Percentiles rank a stretch among this genome's conserved stretches.
Evolutionary conservation across 1,284 basidiomycete species (phyloP).

Genomic region (Leucoagaricus sp.): DNA sequence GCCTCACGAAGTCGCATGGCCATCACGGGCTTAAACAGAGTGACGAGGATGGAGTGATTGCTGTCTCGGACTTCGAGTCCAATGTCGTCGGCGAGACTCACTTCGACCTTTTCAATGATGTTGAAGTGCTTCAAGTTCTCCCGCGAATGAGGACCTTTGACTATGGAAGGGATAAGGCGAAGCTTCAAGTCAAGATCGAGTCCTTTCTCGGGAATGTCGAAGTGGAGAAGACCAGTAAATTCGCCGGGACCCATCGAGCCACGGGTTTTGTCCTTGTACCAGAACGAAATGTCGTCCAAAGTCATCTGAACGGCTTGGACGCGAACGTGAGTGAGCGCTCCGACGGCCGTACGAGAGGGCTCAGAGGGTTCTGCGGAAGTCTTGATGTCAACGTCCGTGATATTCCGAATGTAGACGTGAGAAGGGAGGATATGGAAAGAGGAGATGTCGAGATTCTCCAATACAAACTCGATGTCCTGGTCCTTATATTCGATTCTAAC

Average conservation of each 20-base stretch:
- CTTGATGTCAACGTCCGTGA: constrained; percentile 68
- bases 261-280: constrained; percentile 61
- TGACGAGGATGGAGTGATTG: constrained; percentile 61
- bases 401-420: constrained; percentile 69
- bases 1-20: constrained; percentile 54
- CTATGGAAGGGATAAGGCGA: constrained; percentile 55
- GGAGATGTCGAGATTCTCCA: constrained; percentile 70
- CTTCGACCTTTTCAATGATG: constrained; percentile 53
- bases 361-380: constrained; percentile 48
- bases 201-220: constrained; percentile 63
- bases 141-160: constrained; percentile 39
- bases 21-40: constrained; percentile 63
- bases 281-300: constrained; percentile 69
- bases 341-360: constrained; percentile 50
- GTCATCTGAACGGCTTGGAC: constrained; percentile 62
- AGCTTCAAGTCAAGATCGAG: constrained; percentile 67
- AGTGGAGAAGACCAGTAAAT: constrained; percentile 59
- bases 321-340: constrained; percentile 62
- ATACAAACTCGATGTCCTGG: constrained; percentile 63
- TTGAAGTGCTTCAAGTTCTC: constrained; percentile 50
- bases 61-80: constrained; percentile 53
- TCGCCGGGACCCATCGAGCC: constrained; percentile 49
- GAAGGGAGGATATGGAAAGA: constrained; percentile 65
- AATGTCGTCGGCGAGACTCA: constrained; percentile 53
- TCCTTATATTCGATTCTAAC: constrained; percentile 68